These are phyloP conservation scores for Aspergillus ustus DNA, from an alignment of 2,329 filamentous ascomycete species.

Conservation along the genomic window DNA sequence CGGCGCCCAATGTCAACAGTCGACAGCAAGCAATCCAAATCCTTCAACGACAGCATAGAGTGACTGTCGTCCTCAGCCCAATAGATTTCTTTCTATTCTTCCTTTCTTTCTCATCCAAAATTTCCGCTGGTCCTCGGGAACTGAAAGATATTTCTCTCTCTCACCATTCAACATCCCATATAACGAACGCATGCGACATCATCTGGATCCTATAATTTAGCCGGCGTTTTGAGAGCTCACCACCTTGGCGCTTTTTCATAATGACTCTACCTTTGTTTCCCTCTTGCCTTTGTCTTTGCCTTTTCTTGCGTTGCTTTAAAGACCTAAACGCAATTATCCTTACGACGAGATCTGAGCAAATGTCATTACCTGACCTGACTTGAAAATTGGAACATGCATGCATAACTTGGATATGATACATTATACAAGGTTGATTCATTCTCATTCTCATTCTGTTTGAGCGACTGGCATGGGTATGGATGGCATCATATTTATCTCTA, in stretches of 20 bases:
- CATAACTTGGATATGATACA: conserved; percentile 15
- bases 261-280: not conserved
- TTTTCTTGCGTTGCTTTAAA: not conserved
- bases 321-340: conserved; percentile 9
- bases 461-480: conserved; percentile 7
- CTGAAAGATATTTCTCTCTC: conserved; percentile 17
- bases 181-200: conserved; percentile 29
- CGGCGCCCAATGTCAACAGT: conserved; percentile 34
- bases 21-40: conserved; percentile 32
- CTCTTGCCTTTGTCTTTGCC: conserved; percentile 4
- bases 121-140: conserved; percentile 13
- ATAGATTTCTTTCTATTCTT: conserved; percentile 2
- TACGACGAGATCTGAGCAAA: conserved; percentile 14
- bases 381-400: conserved; percentile 6
- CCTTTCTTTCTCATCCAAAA: not conserved
- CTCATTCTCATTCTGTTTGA: not conserved
- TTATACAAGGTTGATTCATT: conserved; percentile 13
- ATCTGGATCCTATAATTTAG: conserved; percentile 26
- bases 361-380: conserved; percentile 11
- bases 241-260: conserved; percentile 2
- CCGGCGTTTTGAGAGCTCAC: conserved; percentile 23
- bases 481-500: conserved; percentile 6
- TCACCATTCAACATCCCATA: conserved; percentile 22
- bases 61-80: conserved; percentile 21
- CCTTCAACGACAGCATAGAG: conserved; percentile 38